Evolutionary conservation across 192 early-diverging fungal genomes (phyloP).

Genomic region (Jimgerdemannia lactiflua): DNA sequence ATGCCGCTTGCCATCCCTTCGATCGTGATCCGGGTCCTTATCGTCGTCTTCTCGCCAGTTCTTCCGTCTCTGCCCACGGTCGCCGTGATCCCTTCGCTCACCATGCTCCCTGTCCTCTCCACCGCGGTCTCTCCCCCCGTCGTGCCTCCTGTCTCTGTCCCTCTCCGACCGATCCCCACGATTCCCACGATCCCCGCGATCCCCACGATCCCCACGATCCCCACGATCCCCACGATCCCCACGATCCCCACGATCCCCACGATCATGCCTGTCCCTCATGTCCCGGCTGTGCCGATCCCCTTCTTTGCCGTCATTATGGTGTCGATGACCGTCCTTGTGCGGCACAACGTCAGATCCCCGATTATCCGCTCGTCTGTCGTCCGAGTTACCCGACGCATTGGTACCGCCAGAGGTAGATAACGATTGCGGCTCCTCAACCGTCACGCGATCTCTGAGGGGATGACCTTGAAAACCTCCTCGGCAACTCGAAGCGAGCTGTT

Average conservation of each 20-base stretch:
- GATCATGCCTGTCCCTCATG: background rate
- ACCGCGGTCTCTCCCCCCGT: background rate
- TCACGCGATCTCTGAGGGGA: slow-evolving; percentile 22
- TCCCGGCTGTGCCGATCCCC: background rate
- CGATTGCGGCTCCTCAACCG: slow-evolving; percentile 34
- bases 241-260: background rate
- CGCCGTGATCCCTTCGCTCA: background rate
- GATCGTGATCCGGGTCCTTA: background rate
- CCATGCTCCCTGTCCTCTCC: background rate
- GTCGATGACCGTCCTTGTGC: background rate
- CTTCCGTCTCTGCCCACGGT: background rate
- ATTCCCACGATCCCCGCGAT: too few species aligned
- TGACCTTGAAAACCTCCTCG: slow-evolving; percentile 28
- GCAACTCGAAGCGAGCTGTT: slow-evolving; percentile 14
- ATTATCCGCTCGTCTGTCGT: background rate
- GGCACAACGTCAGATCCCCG: background rate
- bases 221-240: too few species aligned
- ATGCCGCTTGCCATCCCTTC: background rate
- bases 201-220: too few species aligned
- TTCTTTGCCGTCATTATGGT: background rate
- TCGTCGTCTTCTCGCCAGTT: background rate
- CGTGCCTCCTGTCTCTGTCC: background rate
- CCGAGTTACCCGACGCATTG: background rate
- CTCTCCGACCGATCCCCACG: background rate
- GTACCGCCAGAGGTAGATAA: background rate